Percentiles rank a stretch among this genome's conserved stretches.
These are phyloP conservation scores for Chrysoporthe puriensis DNA, from an alignment of 2,329 filamentous ascomycete genomes.

Conservation along the genomic window DNA sequence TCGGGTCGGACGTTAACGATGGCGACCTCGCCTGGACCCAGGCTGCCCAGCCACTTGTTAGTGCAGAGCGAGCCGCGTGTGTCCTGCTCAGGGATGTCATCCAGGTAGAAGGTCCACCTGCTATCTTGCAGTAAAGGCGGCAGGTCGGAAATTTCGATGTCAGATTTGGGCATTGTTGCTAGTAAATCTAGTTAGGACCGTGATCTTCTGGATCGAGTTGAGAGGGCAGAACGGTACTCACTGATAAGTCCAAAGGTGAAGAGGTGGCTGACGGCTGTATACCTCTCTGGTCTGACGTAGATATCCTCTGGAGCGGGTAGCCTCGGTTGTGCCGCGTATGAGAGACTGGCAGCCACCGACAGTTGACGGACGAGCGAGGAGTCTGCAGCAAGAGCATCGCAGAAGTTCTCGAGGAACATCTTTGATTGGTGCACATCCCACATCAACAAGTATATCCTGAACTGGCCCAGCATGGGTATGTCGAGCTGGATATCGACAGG, in stretches of 20 bases:
- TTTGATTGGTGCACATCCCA: conserved; percentile 61
- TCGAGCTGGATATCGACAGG: conserved; percentile 78
- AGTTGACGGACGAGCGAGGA: conserved; percentile 62
- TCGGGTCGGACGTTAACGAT: conserved; percentile 73
- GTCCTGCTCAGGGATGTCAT: conserved; percentile 63
- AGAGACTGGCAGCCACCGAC: conserved; percentile 61
- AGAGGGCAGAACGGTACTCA: conserved; percentile 41
- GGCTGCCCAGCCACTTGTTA: conserved; percentile 69
- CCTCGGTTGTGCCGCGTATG: conserved; percentile 64
- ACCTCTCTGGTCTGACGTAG: conserved; percentile 69
- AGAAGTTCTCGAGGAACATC: conserved; percentile 64
- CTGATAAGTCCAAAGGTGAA: conserved; percentile 73
- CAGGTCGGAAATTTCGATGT: conserved; percentile 68
- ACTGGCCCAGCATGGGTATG: conserved; percentile 77
- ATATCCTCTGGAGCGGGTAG: conserved; percentile 63
- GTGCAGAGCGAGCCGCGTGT: conserved; percentile 59
- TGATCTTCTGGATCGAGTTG: conserved; percentile 27
- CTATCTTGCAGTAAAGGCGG: conserved; percentile 65
- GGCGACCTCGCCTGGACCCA: conserved; percentile 60
- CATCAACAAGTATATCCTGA: conserved; percentile 73
- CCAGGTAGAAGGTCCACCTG: conserved; percentile 74
- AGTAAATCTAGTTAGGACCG: conserved; percentile 13
- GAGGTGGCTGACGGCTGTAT: conserved; percentile 68
- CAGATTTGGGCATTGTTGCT: conserved; percentile 63
- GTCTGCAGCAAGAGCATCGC: conserved; percentile 53